Evolutionary conservation across 495 filamentous ascomycete genomes (phyloP), one percentile per base, ranked within the genome.

Genomic region (Daldinia grandis): DNA sequence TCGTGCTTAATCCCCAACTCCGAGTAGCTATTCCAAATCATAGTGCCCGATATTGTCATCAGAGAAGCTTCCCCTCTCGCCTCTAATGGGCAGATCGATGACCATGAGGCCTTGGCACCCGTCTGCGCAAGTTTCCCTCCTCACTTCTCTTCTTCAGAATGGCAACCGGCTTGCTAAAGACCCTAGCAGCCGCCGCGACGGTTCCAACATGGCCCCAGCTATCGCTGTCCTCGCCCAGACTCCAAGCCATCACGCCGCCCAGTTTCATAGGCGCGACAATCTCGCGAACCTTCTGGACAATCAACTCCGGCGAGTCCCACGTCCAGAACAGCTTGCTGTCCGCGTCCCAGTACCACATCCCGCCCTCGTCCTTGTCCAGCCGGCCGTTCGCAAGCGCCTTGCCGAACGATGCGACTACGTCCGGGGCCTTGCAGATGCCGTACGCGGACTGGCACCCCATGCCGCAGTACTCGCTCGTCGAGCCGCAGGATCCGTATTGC

Each of bases 161-260:
- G 0, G 21, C 24, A 9, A 5, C 15, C 15, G 25, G 17, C 14
- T 19, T 27, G 10, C 51, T 24, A 5, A 10, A 8, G 12, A 4
- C 47, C 42, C 50, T 56, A 9, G 28, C 53, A 15, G 15, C 15
- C 21, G 55, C 1, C 81, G 78, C 19, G 65, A 80, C 8, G 71
- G 66, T 6, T 81, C 76, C 5, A 75, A 81, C 12, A 71, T 86
- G 86, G 47, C 74, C 79, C 73, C 81, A 87, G 42, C 83, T 76
- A 62, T 83, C 67, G 24, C 81, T 86, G 76, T 90, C 88, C 80
- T 90, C 85, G 5, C 85, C 88, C 69, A 90, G 72, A 63, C 81
- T 87, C 88, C 86, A 90, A 0, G 83, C 84, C 64, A 80, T 85
- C 17, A 86, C 81, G 57, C 88, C 87, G 2, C 89, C 89, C 5